These are phyloP conservation scores for Phoma sp. DNA, from an alignment of 2,329 filamentous ascomycete species.

Conservation along the genomic window DNA sequence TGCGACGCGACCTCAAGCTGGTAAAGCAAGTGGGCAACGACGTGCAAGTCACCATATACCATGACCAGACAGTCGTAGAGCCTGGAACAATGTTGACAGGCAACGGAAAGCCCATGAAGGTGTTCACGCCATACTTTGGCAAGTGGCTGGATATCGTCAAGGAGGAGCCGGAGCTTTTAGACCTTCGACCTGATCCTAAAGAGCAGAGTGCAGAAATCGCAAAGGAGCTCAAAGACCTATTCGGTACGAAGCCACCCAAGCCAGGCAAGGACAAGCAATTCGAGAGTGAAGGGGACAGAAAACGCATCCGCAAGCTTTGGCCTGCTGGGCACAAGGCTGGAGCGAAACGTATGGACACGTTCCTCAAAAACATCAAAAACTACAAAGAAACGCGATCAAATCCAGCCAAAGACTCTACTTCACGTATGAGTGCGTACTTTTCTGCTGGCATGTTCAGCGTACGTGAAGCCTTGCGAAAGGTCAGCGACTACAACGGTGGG, in stretches of 20 bases:
- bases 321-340: conserved; percentile 53
- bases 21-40: conserved; percentile 46
- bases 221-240: conserved; percentile 40
- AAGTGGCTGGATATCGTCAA: conserved; percentile 55
- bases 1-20: conserved; percentile 54
- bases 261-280: conserved; percentile 52
- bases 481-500: conserved; percentile 50
- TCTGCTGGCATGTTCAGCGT: conserved; percentile 54
- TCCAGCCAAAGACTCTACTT: conserved; percentile 51
- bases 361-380: conserved; percentile 50
- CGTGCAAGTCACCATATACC: conserved; percentile 52
- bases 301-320: conserved; percentile 53
- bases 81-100: conserved; percentile 53
- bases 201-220: conserved; percentile 43
- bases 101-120: conserved; percentile 56
- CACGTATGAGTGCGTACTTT: conserved; percentile 53
- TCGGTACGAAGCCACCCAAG: conserved; percentile 41
- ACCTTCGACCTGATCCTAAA: conserved; percentile 50
- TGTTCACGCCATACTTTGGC: conserved; percentile 59
- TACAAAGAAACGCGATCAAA: conserved; percentile 53
- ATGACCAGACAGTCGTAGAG: conserved; percentile 58
- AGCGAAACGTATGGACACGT: conserved; percentile 49
- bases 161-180: conserved; percentile 50
- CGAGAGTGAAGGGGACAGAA: conserved; percentile 45
- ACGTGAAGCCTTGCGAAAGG: conserved; percentile 52